phyloP scores from a whole-genome alignment of 192 early-diverging fungal species.

The Paraglomus occultum region DNA sequence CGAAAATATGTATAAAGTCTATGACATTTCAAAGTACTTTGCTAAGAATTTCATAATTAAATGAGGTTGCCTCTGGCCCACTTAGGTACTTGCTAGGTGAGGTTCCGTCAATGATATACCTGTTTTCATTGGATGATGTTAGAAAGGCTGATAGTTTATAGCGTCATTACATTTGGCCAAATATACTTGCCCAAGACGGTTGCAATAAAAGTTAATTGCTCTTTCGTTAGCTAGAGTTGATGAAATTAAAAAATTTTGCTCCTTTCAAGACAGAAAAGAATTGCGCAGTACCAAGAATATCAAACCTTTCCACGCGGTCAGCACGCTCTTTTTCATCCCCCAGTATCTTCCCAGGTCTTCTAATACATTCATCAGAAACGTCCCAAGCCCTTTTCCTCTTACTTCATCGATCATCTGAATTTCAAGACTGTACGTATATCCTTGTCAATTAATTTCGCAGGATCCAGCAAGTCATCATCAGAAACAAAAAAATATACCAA shows the following conservation, averaged over 20 bases:
- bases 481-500: slow-evolving; percentile 49
- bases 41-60: slow-evolving; percentile 62
- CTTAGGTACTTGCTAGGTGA: slow-evolving; percentile 55
- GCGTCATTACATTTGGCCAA: not conserved
- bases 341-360: slow-evolving; percentile 48
- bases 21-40: slow-evolving; percentile 37
- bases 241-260: not conserved
- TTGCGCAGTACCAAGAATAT: not conserved
- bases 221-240: slow-evolving; percentile 40
- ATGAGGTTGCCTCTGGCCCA: slow-evolving; percentile 40
- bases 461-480: not conserved
- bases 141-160: not conserved
- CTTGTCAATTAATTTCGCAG: not conserved
- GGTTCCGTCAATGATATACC: slow-evolving; percentile 57
- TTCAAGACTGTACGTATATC: slow-evolving; percentile 50
- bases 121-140: slow-evolving; percentile 20
- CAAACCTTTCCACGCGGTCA: slow-evolving; percentile 60
- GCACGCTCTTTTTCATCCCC: slow-evolving; percentile 56
- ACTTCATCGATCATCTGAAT: slow-evolving; percentile 48
- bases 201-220: slow-evolving; percentile 55
- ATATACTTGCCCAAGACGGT: slow-evolving; percentile 46
- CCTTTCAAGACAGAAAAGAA: not conserved
- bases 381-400: slow-evolving; percentile 50
- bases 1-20: not conserved
- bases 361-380: slow-evolving; percentile 48